These are phyloP conservation scores for Boletus rubropictus DNA, from an alignment of 768 basidiomycete genomes.

Conservation along the genomic window DNA sequence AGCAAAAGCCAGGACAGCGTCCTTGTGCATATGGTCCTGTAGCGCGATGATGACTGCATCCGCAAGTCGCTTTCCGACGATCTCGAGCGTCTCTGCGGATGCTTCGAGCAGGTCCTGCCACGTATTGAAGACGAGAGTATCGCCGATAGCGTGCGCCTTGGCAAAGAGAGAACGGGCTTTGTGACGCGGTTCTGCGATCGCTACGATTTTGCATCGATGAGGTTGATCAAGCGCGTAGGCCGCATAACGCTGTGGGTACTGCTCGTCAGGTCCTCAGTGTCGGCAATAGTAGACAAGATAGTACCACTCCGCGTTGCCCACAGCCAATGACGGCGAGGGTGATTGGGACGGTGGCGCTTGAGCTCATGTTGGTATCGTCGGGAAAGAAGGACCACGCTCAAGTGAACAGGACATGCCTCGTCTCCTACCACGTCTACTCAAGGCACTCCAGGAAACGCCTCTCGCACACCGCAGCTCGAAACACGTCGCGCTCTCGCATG, in stretches of 20 bases:
- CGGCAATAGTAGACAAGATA: background rate
- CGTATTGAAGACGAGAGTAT: constrained; percentile 61
- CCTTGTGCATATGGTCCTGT: constrained; percentile 73
- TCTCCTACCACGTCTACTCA: constrained; percentile 60
- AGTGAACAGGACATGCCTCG: constrained; percentile 50
- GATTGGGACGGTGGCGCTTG: constrained; percentile 34
- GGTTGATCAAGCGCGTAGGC: constrained; percentile 57
- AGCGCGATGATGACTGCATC: constrained; percentile 80
- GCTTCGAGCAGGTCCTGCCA: constrained; percentile 69
- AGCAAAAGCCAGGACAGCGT: constrained; percentile 69
- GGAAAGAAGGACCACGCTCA: too few species aligned
- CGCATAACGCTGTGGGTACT: constrained; percentile 49
- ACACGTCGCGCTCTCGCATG: constrained; percentile 8
- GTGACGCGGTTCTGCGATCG: constrained; percentile 78
- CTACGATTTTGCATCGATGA: constrained; percentile 65
- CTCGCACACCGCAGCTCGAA: constrained; percentile 5
- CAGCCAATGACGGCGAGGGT: constrained; percentile 79
- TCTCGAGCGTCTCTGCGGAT: constrained; percentile 58
- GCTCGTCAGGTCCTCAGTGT: background rate
- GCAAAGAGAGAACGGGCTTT: constrained; percentile 59
- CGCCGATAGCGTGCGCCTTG: constrained; percentile 51
- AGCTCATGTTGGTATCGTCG: constrained; percentile 14
- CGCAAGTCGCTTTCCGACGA: constrained; percentile 64
- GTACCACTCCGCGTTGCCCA: constrained; percentile 75
- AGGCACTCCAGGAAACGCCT: constrained; percentile 32